Conservation (phyloP, 2,329 filamentous ascomycete species). For the Cladorrhinum sp. region DNA sequence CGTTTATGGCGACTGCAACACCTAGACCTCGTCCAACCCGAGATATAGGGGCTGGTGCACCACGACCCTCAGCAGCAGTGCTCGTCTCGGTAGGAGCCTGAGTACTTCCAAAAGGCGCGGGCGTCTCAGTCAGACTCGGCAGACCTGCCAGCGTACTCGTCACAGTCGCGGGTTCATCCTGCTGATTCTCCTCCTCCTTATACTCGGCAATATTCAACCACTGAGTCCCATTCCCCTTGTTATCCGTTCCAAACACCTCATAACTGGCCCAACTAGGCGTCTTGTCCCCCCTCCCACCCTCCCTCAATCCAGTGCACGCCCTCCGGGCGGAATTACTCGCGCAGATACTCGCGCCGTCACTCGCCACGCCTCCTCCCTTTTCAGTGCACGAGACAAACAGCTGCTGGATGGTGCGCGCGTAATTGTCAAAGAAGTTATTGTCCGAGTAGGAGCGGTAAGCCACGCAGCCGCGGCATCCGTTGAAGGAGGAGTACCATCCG, state of each 20-base stretch:
- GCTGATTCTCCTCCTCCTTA: not conserved
- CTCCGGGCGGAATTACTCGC: conserved; percentile 10
- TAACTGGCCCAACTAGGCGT: conserved; percentile 15
- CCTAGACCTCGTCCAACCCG: too few relatives aligned
- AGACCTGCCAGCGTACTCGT: too few relatives aligned
- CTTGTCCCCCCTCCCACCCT: not conserved
- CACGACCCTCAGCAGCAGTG: too few relatives aligned
- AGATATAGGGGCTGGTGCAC: too few relatives aligned
- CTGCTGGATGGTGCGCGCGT: conserved; percentile 12
- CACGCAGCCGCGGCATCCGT: conserved; percentile 13
- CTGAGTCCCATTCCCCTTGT: conserved; percentile 11
- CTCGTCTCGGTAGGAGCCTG: too few relatives aligned
- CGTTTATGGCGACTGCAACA: too few relatives aligned
- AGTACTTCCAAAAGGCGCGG: too few relatives aligned
- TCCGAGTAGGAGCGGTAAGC: conserved; percentile 5
- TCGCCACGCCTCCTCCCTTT: conserved; percentile 5
- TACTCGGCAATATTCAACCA: conserved; percentile 17
- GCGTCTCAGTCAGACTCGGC: too few relatives aligned
- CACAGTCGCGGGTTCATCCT: not conserved
- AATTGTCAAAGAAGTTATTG: conserved; percentile 19
- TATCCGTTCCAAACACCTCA: not conserved
- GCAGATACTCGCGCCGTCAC: conserved; percentile 16
- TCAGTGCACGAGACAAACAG: conserved; percentile 18
- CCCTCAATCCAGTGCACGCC: conserved; percentile 10
- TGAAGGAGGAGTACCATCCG: conserved; percentile 15